These are phyloP conservation scores for Aeschynomene evenia DNA, from an alignment of 306 rosid genomes.

Conservation along the genomic window DNA sequence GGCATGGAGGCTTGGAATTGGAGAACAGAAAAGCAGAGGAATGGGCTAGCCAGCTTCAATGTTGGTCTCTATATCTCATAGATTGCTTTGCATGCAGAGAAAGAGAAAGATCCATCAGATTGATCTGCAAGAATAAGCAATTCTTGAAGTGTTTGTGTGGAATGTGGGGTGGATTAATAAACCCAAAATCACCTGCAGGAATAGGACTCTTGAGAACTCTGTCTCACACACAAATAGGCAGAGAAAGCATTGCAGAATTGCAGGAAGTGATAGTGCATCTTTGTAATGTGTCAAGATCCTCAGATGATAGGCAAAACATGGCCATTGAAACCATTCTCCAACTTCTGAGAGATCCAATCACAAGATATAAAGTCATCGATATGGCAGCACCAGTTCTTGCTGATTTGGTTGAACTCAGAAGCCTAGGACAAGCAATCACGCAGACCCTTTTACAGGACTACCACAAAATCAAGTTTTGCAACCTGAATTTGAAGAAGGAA, in stretches of 20 bases:
- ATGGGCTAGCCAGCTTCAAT: slow-evolving; percentile 69
- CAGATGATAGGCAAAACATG: slow-evolving; percentile 54
- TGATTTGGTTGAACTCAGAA: slow-evolving; percentile 63
- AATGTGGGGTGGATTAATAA: slow-evolving; percentile 59
- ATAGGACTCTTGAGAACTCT: slow-evolving; percentile 55
- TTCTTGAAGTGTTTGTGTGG: slow-evolving; percentile 48
- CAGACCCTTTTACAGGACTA: slow-evolving; percentile 51
- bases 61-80: slow-evolving; percentile 65
- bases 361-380: slow-evolving; percentile 48
- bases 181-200: slow-evolving; percentile 50
- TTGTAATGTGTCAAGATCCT: slow-evolving; percentile 62
- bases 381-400: slow-evolving; percentile 45
- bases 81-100: slow-evolving; percentile 57
- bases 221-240: slow-evolving; percentile 51
- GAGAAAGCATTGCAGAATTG: slow-evolving; percentile 40
- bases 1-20: slow-evolving; percentile 53
- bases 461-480: slow-evolving; percentile 56
- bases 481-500: slow-evolving; percentile 37
- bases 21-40: slow-evolving; percentile 71
- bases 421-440: slow-evolving; percentile 46
- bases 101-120: slow-evolving; percentile 45
- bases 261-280: slow-evolving; percentile 42
- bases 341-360: slow-evolving; percentile 56
- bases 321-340: slow-evolving; percentile 61
- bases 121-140: slow-evolving; percentile 41